Evolutionary conservation across 192 early-diverging fungal species (phyloP).

Genomic region (Radiomyces spectabilis): DNA sequence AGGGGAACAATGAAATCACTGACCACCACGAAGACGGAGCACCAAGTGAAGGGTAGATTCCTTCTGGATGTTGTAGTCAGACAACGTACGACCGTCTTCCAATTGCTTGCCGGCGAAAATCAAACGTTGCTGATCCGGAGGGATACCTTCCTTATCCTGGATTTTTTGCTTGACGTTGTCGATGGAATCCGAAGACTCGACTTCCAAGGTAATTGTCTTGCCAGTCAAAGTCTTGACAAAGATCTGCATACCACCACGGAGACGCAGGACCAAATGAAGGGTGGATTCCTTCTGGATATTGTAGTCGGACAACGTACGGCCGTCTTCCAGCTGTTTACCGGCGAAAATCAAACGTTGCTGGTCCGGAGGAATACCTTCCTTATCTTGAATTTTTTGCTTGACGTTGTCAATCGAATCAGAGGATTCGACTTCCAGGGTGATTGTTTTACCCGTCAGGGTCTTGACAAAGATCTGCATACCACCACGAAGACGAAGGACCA

Average conservation of each 20-base stretch:
- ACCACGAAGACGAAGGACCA: slow-evolving; percentile 77
- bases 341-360: slow-evolving; percentile 77
- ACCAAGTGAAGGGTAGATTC: slow-evolving; percentile 75
- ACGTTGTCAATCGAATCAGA: slow-evolving; percentile 71
- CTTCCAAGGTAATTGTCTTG: slow-evolving; percentile 23
- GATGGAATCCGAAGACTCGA: slow-evolving; percentile 22
- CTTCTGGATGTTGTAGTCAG: slow-evolving; percentile 79
- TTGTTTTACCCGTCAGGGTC: slow-evolving; percentile 94
- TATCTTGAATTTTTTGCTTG: slow-evolving; percentile 92
- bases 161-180: slow-evolving; percentile 30
- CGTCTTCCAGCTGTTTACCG: slow-evolving; percentile 77
- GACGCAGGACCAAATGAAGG: slow-evolving; percentile 69
- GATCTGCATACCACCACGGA: slow-evolving; percentile 62
- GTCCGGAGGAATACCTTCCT: slow-evolving; percentile 87
- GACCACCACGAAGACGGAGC: slow-evolving; percentile 75
- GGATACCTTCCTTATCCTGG: slow-evolving; percentile 21
- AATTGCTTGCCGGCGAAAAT: slow-evolving; percentile 81
- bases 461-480: slow-evolving; percentile 75
- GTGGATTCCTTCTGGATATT: slow-evolving; percentile 82
- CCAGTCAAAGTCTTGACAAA: slow-evolving; percentile 28
- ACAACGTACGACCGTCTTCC: slow-evolving; percentile 65
- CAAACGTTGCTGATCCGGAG: slow-evolving; percentile 50
- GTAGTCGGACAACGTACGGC: slow-evolving; percentile 62
- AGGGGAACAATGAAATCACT: too few species aligned
- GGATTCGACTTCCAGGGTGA: slow-evolving; percentile 85